Conservation (phyloP, 768 basidiomycete genomes). For the Vararia minispora region DNA sequence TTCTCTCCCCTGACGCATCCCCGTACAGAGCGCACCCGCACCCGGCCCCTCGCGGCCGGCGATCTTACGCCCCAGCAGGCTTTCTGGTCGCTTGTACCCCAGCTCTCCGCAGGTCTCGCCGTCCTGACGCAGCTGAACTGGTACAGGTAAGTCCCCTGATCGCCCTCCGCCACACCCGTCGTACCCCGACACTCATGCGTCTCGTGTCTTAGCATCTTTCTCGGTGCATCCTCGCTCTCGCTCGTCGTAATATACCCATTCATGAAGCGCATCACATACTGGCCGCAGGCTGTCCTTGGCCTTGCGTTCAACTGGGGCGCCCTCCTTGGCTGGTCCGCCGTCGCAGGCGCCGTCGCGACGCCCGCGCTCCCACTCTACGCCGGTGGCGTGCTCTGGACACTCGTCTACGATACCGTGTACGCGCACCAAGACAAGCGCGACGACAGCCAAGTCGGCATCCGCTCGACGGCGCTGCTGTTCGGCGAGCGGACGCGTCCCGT, state of each 20-base stretch:
- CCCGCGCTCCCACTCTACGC: constrained; percentile 77
- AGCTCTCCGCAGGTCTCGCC: constrained; percentile 73
- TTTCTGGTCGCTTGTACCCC: constrained; percentile 67
- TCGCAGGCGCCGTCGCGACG: constrained; percentile 77
- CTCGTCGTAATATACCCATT: constrained; percentile 86
- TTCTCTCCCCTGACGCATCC: not conserved
- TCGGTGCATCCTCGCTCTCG: constrained; percentile 86
- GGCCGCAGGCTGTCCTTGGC: constrained; percentile 94
- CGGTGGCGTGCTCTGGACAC: constrained; percentile 85
- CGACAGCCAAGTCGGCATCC: constrained; percentile 80
- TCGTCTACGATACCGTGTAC: constrained; percentile 96
- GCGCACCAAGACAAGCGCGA: constrained; percentile 98
- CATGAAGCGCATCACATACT: constrained; percentile 95
- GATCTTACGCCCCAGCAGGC: constrained; percentile 72
- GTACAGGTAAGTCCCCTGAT: constrained; percentile 62
- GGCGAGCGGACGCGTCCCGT: constrained; percentile 66
- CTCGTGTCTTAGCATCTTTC: constrained; percentile 51
- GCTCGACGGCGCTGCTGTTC: constrained; percentile 90
- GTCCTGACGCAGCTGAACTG: constrained; percentile 86
- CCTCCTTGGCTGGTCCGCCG: constrained; percentile 91
- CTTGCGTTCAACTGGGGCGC: constrained; percentile 98
- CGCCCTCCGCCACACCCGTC: not conserved
- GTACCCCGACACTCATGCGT: not conserved
- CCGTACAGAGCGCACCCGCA: constrained; percentile 64
- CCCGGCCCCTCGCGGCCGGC: constrained; percentile 79